These are phyloP conservation scores for Xylaria grammica DNA, from an alignment of 495 filamentous ascomycete genomes.

Conservation along the genomic window DNA sequence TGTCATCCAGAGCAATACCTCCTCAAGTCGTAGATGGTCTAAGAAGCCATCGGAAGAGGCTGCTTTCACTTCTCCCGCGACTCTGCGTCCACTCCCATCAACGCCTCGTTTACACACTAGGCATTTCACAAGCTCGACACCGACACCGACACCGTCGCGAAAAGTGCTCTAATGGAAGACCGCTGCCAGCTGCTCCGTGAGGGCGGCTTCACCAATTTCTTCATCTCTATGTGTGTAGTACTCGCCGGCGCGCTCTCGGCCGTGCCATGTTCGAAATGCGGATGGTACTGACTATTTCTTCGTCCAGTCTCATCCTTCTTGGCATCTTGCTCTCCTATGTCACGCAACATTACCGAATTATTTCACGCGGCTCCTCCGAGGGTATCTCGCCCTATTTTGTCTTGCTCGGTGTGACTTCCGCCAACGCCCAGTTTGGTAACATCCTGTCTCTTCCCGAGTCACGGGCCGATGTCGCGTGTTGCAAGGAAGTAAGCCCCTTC, in stretches of 20 bases:
- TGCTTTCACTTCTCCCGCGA: not conserved
- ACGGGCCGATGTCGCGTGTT: constrained; percentile 80
- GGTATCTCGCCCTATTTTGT: constrained; percentile 95
- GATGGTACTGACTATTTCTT: constrained; percentile 12
- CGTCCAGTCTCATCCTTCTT: constrained; percentile 75
- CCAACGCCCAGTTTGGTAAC: constrained; percentile 86
- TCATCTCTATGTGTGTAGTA: constrained; percentile 62
- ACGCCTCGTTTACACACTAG: not conserved
- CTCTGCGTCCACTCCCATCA: not conserved
- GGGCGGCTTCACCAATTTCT: constrained; percentile 63
- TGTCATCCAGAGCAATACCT: not conserved
- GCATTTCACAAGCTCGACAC: not conserved
- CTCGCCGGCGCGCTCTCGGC: constrained; percentile 1
- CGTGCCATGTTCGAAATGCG: not conserved
- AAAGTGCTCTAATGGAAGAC: constrained; percentile 42
- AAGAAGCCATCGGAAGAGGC: not conserved
- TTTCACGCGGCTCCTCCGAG: constrained; percentile 83
- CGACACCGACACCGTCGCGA: not conserved
- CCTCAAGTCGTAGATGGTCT: not conserved
- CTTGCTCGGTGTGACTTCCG: constrained; percentile 86
- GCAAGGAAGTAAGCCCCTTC: constrained; percentile 75
- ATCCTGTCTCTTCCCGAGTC: constrained; percentile 83
- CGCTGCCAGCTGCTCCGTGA: constrained; percentile 58
- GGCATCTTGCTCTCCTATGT: constrained; percentile 94
- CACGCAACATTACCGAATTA: constrained; percentile 92